phyloP scores from a whole-genome alignment of 495 filamentous ascomycete species.

The Aspergillus affinis region DNA sequence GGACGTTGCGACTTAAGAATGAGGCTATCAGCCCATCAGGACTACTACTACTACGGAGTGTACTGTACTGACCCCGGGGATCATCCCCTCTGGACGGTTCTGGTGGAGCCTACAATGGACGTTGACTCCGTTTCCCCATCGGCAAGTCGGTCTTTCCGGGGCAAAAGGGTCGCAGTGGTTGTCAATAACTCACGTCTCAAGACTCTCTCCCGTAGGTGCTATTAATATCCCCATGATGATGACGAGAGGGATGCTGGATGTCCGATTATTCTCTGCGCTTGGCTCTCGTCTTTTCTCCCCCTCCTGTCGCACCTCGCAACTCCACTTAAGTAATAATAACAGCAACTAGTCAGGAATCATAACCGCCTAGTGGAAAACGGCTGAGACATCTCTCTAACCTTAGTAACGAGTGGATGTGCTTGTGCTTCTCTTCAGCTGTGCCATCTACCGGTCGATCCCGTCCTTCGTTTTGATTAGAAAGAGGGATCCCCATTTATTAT shows the following conservation, averaged over 20 bases:
- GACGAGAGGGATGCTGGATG: no score
- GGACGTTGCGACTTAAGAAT: no score
- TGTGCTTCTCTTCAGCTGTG: constrained; percentile 19
- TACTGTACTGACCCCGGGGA: no score
- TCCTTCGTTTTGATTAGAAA: constrained; percentile 13
- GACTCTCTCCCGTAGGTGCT: neutral
- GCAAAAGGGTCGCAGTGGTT: neutral
- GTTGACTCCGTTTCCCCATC: no score
- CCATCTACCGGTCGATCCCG: constrained; percentile 19
- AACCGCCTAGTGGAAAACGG: constrained; percentile 1
- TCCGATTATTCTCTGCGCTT: no score
- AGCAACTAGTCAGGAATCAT: constrained; percentile 2
- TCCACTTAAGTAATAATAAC: constrained; percentile 8
- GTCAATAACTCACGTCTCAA: no score
- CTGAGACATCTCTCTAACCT: constrained; percentile 26
- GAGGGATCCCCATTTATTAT: no score
- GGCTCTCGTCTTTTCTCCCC: neutral
- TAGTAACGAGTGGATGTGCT: constrained; percentile 18
- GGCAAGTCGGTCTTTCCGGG: neutral
- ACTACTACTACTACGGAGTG: no score
- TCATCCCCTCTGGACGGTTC: no score
- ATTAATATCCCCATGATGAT: neutral
- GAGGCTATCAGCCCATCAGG: no score
- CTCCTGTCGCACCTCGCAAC: neutral
- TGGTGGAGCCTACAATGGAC: no score